A percentile compares a stretch with the other conserved stretches of the same genome.
These are phyloP conservation scores for Carex kokanica DNA, from an alignment of 176 grass and related monocot species.

Conservation along the genomic window DNA sequence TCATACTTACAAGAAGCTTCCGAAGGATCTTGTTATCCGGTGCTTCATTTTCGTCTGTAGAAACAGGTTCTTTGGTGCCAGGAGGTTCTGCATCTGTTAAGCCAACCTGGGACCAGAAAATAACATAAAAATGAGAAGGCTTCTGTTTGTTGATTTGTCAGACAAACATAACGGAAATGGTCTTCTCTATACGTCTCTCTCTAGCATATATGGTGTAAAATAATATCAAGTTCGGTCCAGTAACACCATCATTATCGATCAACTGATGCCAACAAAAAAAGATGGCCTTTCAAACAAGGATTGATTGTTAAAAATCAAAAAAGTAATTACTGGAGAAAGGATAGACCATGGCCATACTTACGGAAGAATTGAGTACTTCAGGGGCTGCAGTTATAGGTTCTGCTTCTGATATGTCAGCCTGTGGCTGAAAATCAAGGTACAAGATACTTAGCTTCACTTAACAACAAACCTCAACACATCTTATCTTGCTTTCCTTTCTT, in stretches of 20 bases:
- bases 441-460: conserved; percentile 3
- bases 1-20: conserved; percentile 91
- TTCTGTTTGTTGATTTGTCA: neutral
- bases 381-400: neutral
- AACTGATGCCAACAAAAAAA: too few species aligned
- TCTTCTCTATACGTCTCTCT: too few species aligned
- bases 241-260: too few species aligned
- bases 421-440: conserved; percentile 1
- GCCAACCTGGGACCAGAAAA: conserved; percentile 35
- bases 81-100: conserved; percentile 29
- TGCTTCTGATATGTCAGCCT: neutral
- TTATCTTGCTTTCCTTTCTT: neutral
- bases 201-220: too few species aligned
- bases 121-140: neutral
- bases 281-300: neutral
- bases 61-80: conserved; percentile 32
- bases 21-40: conserved; percentile 60
- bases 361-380: neutral
- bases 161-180: neutral
- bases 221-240: too few species aligned
- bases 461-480: neutral
- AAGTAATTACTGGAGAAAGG: neutral
- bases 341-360: neutral
- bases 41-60: conserved; percentile 36
- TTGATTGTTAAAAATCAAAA: neutral